Evolutionary conservation across 805 yeast genomes (phyloP).

Genomic region (Dipodascus albidus): DNA sequence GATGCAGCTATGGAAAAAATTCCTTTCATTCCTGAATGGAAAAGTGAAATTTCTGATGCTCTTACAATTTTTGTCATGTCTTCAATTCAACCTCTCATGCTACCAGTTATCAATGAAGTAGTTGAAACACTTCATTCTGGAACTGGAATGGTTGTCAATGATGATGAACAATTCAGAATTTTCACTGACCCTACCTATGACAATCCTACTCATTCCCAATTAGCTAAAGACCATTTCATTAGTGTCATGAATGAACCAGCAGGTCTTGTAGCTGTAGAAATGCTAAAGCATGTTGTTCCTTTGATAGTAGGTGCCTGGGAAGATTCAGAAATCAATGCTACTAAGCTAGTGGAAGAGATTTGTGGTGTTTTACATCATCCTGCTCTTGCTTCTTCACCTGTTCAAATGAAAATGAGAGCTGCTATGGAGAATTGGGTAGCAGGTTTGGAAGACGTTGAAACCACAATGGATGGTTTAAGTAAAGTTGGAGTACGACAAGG

Average conservation of each 20-base stretch:
- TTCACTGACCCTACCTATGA: constrained; percentile 12
- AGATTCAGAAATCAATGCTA: constrained; percentile 9
- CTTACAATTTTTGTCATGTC: constrained; percentile 14
- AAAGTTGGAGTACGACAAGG: constrained; percentile 13
- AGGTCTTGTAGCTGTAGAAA: constrained; percentile 13
- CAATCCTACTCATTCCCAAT: constrained; percentile 15
- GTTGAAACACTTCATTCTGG: constrained; percentile 11
- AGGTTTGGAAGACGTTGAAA: constrained; percentile 3
- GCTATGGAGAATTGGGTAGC: constrained; percentile 12
- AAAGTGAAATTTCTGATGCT: constrained; percentile 15
- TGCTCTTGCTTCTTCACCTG: constrained; percentile 9
- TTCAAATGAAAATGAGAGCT: constrained; percentile 13
- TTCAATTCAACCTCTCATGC: constrained; percentile 13
- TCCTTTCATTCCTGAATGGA: constrained; percentile 12
- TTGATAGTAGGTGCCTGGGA: constrained; percentile 14
- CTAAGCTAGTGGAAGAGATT: constrained; percentile 8
- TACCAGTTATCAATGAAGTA: constrained; percentile 12
- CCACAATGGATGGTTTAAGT: constrained; percentile 7
- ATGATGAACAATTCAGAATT: constrained; percentile 17
- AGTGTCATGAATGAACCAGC: constrained; percentile 15
- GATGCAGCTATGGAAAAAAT: constrained; percentile 11
- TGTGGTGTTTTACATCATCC: constrained; percentile 17
- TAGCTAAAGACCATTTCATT: constrained; percentile 18
- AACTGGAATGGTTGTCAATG: constrained; percentile 11
- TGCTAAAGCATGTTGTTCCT: constrained; percentile 12